Evolutionary conservation across 1,284 basidiomycete species (phyloP), one percentile per base, ranked within the genome.

Genomic region (Thecaphora thlaspeos): DNA sequence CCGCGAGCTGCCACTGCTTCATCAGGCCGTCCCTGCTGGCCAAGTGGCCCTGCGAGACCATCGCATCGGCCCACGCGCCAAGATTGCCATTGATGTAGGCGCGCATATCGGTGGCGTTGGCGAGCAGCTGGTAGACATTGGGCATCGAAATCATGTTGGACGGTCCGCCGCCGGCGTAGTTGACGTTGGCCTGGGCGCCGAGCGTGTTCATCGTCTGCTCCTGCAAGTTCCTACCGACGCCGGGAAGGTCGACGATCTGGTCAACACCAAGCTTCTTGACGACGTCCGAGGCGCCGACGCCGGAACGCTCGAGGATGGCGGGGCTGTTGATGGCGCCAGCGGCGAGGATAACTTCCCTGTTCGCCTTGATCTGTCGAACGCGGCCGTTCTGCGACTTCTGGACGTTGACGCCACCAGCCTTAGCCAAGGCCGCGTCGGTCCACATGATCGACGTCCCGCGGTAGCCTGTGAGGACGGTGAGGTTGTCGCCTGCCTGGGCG

Each of bases 391-490:
- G 38, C 11, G 54, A 61, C 26, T 50, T 43, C 43, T 67, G 55
- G 43, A 74, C 61, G 26, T 68, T 46, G 21, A 75, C 63, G 17
- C 68, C 71, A 4, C 53, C 60, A 5, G 61, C 66, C n/a, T 34
- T 43, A 38, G 43, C 44, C 21, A 40, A 34, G 2, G 42, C 43
- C 17, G 32, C 28, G 18, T 43, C 28, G 24, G 45, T 46, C 46
- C 72, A 79, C 0, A 74, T 34, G 24, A 79, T 56, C 34, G 70
- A 73, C 15, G 65, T 67, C 22, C 73, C 80, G 26, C 75, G 75
- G 21, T 80, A 75, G 12, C 72, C 63, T 11, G 78, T 73, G 12
- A 83, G 74, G 17, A 80, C 48, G 85, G 84, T 12, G 88, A 91
- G 70, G 87, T 46, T 91, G 75, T 37, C 23, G 32, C 57, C 37